Evolutionary conservation across 192 early-diverging fungal genomes (phyloP).

Genomic region (Entomortierella beljakovae): DNA sequence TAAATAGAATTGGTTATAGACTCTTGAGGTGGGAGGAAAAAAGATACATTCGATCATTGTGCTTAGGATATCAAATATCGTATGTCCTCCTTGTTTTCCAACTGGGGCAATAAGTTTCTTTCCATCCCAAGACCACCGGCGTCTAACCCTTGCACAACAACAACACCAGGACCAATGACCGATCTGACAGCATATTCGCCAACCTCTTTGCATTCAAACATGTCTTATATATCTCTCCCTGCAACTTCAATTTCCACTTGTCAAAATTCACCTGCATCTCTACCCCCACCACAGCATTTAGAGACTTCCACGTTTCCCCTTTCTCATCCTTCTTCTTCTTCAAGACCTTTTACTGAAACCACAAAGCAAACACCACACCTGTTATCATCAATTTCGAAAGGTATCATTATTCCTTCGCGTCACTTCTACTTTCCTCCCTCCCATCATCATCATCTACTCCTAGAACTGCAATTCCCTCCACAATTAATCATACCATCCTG

Average conservation of each 20-base stretch:
- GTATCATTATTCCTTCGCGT: not conserved
- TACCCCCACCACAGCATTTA: not conserved
- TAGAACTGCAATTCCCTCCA: conserved; percentile 37
- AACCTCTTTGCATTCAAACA: conserved; percentile 2
- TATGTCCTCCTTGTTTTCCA: conserved; percentile 34
- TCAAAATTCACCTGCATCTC: not conserved
- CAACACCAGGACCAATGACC: not conserved
- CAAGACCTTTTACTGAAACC: not conserved
- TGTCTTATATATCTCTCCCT: not conserved
- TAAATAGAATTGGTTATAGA: too few species aligned
- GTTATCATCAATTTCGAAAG: conserved; percentile 2
- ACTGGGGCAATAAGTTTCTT: conserved; percentile 19
- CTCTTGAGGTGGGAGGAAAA: too few species aligned
- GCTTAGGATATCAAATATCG: not conserved
- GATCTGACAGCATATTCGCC: not conserved
- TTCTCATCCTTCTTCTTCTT: not conserved
- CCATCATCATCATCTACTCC: conserved; percentile 26
- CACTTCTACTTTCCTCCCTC: conserved; percentile 14
- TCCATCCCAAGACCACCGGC: conserved; percentile 4
- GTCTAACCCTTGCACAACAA: not conserved
- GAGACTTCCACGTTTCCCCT: not conserved
- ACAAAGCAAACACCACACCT: not conserved
- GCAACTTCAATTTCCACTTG: not conserved
- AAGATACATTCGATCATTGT: not conserved
- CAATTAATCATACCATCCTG: not conserved